These are phyloP conservation scores for Achaetomium macrosporum DNA, from an alignment of 2,329 filamentous ascomycete genomes.

Conservation along the genomic window DNA sequence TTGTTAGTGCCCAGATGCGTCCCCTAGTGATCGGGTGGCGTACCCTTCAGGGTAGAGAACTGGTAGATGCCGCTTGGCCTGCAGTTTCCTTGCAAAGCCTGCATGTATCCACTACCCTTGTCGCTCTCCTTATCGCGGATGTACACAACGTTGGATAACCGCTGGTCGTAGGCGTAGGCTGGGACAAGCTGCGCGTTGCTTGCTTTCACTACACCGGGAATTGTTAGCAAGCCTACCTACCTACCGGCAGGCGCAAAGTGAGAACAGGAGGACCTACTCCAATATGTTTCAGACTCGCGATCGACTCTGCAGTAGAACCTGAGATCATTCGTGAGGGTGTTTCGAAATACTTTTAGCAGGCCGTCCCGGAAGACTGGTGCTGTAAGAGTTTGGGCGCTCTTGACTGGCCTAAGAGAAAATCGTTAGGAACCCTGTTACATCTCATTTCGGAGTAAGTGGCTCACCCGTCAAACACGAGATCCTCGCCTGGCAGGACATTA, in stretches of 20 bases:
- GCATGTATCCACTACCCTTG: conserved; percentile 17
- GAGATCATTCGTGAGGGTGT: conserved; percentile 24
- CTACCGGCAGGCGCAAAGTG: too few relatives aligned
- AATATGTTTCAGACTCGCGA: conserved; percentile 26
- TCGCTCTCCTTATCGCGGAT: conserved; percentile 26
- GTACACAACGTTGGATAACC: conserved; percentile 24
- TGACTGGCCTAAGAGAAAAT: conserved; percentile 17
- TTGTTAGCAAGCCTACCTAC: not conserved
- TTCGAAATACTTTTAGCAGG: conserved; percentile 28
- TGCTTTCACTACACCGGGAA: conserved; percentile 22
- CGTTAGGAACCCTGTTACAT: conserved; percentile 2
- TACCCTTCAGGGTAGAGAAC: conserved; percentile 22
- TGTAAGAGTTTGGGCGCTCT: conserved; percentile 21
- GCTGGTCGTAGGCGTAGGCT: conserved; percentile 28
- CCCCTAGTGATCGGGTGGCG: too few relatives aligned
- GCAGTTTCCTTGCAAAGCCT: conserved; percentile 11
- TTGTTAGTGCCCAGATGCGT: not conserved
- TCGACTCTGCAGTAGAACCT: conserved; percentile 27
- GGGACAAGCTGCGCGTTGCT: conserved; percentile 27
- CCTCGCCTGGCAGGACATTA: conserved; percentile 28
- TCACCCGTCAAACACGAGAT: conserved; percentile 27
- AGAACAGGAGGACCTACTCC: conserved; percentile 19
- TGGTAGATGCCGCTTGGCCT: conserved; percentile 27
- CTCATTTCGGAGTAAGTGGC: not conserved
- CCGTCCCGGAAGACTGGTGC: conserved; percentile 22